Conservation (phyloP, 305 asterid species). For the Solanum hybrid region DNA sequence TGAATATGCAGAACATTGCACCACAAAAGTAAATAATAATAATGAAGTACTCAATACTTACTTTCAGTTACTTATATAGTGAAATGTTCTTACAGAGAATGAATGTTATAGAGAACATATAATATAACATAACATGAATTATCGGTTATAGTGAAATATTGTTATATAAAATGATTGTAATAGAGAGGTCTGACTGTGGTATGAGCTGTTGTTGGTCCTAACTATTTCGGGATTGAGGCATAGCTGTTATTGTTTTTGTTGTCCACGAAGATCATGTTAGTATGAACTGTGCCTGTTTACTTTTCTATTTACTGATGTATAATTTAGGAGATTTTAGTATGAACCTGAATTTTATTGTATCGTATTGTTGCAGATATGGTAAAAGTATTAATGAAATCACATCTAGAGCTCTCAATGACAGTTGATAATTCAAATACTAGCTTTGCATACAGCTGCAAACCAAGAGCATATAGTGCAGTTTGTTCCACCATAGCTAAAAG, state of each 20-base stretch:
- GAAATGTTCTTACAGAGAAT: no score
- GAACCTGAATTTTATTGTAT: neutral
- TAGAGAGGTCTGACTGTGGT: neutral
- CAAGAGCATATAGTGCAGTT: neutral
- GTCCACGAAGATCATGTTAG: no score
- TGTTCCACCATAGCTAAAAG: no score
- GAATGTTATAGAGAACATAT: no score
- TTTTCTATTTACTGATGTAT: neutral
- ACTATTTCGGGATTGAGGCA: no score
- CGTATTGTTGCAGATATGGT: neutral
- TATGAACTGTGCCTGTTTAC: no score
- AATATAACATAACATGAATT: neutral
- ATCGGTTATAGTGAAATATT: neutral
- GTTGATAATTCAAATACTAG: neutral
- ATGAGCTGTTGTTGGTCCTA: neutral
- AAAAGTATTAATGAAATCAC: neutral
- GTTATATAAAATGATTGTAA: no score
- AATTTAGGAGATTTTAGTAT: neutral
- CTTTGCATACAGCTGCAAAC: neutral
- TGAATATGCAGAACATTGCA: neutral
- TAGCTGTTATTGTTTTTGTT: no score
- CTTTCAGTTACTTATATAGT: neutral
- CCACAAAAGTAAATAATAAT: neutral
- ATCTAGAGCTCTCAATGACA: no score
- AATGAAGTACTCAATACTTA: neutral